A percentile compares a stretch with the other conserved stretches of the same genome.
Evolutionary conservation across 345 rosid genomes (phyloP).

Genomic region (Salix brachista): DNA sequence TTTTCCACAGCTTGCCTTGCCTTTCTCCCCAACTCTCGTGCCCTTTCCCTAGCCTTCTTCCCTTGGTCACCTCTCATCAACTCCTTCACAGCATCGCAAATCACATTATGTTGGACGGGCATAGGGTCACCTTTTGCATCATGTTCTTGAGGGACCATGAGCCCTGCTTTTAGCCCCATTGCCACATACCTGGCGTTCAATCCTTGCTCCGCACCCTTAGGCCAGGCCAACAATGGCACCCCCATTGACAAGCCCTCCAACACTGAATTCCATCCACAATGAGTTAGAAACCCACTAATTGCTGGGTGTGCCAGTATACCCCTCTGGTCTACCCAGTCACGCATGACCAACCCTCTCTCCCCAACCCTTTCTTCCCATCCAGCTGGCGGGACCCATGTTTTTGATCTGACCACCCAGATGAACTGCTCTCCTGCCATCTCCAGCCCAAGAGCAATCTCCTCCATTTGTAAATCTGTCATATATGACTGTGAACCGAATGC

Average conservation of each 20-base stretch:
- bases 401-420: constrained; percentile 18
- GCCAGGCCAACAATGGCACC: constrained; percentile 31
- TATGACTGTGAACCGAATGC: constrained; percentile 14
- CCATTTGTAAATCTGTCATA: not conserved
- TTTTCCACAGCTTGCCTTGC: constrained; percentile 19
- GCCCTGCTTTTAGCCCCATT: constrained; percentile 7
- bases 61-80: constrained; percentile 28
- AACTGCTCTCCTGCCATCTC: constrained; percentile 10
- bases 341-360: not conserved
- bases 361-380: constrained; percentile 8
- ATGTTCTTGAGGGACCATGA: not conserved
- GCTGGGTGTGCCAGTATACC: not conserved
- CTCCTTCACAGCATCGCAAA: constrained; percentile 15
- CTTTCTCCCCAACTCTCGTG: constrained; percentile 9
- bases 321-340: constrained; percentile 15
- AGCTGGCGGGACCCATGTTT: not conserved
- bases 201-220: constrained; percentile 21
- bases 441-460: constrained; percentile 13
- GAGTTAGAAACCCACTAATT: constrained; percentile 10
- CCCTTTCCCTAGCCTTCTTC: constrained; percentile 20
- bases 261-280: constrained; percentile 28
- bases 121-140: not conserved
- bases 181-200: constrained; percentile 24
- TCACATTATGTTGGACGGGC: constrained; percentile 2
- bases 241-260: constrained; percentile 22